Evolutionary conservation across 139 green algal genomes (phyloP), one percentile per base, ranked within the genome.

Genomic region (Edaphochlamys debaryana): DNA sequence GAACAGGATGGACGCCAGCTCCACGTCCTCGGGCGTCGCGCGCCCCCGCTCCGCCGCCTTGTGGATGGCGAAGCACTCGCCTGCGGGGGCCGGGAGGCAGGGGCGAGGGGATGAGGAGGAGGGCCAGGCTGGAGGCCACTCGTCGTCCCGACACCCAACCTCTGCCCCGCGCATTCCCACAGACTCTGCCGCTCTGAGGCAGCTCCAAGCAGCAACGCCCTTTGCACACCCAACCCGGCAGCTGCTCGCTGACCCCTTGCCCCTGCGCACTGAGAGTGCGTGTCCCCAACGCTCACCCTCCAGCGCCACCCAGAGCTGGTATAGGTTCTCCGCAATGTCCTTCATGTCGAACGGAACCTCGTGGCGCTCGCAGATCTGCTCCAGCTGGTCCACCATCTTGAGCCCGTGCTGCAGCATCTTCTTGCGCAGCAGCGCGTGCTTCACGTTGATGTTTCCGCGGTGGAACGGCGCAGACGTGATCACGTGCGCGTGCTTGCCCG

Each of bases 401-500:
- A 79, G 69, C 7, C 70, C 67, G 67, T 62, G 52, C 38, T 45
- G 56, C 36, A 85, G 62, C 77, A 83, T 83, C 80, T 87, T 86
- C 87, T 90, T 90, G 66, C 87, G 87, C 54, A 87, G 82, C 64
- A 88, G 64, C 52, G 82, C 82, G 72, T 91, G 87, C 87, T 91
- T 91, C 32, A 91, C 87, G 74, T 91, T 91, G 83, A 91, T 70
- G 69, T 86, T 84, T 34, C 38, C 45, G 68, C 79, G 37, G 37
- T 66, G 58, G 67, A 91, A 89, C 48, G 87, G 84, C 40, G 83
- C 76, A 8, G 60, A 84, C 13, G 79, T 87, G 83, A 91, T 86
- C 42, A 92, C 89, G 85, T 95, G 90, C 34, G 84, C 80, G 38
- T 89, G 77, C 74, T 88, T 88, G 37, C 92, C 67, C 38, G 88